Conservation (phyloP, 2,329 filamentous ascomycete genomes). For the Akanthomyces dipterigenus region DNA sequence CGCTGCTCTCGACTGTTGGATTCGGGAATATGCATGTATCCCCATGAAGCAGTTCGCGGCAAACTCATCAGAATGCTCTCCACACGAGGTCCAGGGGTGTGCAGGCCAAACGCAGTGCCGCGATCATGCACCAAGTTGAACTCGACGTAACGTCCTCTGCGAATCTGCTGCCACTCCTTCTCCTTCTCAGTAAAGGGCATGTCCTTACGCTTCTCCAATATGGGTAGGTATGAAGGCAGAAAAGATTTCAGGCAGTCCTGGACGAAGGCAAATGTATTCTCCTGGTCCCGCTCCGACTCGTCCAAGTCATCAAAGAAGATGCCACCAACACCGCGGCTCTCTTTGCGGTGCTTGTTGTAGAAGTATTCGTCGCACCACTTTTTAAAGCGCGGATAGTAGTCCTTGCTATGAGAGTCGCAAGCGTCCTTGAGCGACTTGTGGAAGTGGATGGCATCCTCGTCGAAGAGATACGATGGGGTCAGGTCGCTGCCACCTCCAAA, state of each 20-base stretch:
- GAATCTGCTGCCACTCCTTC: conserved; percentile 94
- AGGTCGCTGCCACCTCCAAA: conserved; percentile 93
- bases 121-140: conserved; percentile 98
- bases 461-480: conserved; percentile 89
- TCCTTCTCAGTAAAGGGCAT: conserved; percentile 82
- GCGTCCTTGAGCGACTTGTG: conserved; percentile 87
- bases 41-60: conserved; percentile 86
- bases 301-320: conserved; percentile 99
- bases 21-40: conserved; percentile 87
- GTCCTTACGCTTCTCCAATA: conserved; percentile 80
- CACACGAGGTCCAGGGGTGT: conserved; percentile 82
- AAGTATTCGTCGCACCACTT: conserved; percentile 99
- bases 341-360: conserved; percentile 81
- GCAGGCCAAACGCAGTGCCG: conserved; percentile 88
- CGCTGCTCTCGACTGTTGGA: conserved; percentile 71
- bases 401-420: conserved; percentile 88
- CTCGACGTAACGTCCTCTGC: conserved; percentile 92
- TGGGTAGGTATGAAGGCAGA: conserved; percentile 83
- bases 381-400: conserved; percentile 92
- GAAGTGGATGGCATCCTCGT: conserved; percentile 96
- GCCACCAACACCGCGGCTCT: conserved; percentile 81
- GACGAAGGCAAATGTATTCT: conserved; percentile 84
- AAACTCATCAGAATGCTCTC: conserved; percentile 98
- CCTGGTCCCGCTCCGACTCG: conserved; percentile 74
- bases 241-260: conserved; percentile 82